Percentiles rank a stretch among this genome's conserved stretches.
Conservation (phyloP, 805 yeast genomes). For the Wickerhamiella slavikovae region DNA sequence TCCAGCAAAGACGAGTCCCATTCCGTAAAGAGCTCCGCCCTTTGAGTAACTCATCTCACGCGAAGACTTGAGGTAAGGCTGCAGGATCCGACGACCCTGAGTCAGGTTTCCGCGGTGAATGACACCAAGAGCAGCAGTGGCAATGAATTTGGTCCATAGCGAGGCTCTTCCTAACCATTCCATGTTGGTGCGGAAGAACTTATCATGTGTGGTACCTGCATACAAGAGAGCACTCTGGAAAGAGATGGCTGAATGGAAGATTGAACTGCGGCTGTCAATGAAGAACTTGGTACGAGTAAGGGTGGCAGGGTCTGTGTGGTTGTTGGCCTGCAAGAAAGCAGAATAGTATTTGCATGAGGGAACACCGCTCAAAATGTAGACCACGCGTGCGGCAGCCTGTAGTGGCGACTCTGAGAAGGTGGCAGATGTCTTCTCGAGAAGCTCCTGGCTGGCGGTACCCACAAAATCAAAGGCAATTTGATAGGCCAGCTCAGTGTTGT, state of each 20-base stretch:
- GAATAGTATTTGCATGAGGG: conserved; percentile 87
- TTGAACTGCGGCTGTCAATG: conserved; percentile 79
- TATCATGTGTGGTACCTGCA: conserved; percentile 89
- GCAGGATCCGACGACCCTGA: conserved; percentile 69
- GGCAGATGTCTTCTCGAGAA: conserved; percentile 33
- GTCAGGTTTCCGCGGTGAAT: conserved; percentile 88
- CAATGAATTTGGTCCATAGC: conserved; percentile 94
- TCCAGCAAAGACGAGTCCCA: conserved; percentile 89
- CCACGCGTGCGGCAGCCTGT: conserved; percentile 24
- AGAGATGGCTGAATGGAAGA: conserved; percentile 90
- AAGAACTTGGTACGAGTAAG: conserved; percentile 61
- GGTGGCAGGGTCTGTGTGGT: conserved; percentile 67
- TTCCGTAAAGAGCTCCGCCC: conserved; percentile 87
- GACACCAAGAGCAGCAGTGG: conserved; percentile 95
- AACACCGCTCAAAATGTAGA: conserved; percentile 64
- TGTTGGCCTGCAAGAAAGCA: conserved; percentile 70
- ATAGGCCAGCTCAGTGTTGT: conserved; percentile 42
- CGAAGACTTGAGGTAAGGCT: conserved; percentile 76
- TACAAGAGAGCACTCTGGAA: conserved; percentile 89
- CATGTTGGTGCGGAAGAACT: conserved; percentile 71
- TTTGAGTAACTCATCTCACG: conserved; percentile 69
- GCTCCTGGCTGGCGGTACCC: conserved; percentile 74
- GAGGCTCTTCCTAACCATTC: conserved; percentile 97
- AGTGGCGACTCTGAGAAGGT: conserved; percentile 13
- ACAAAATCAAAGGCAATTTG: conserved; percentile 94